Percentiles rank a stretch among this genome's conserved stretches.
Evolutionary conservation across 2,329 filamentous ascomycete genomes (phyloP).

Genomic region (Septoria linicola): DNA sequence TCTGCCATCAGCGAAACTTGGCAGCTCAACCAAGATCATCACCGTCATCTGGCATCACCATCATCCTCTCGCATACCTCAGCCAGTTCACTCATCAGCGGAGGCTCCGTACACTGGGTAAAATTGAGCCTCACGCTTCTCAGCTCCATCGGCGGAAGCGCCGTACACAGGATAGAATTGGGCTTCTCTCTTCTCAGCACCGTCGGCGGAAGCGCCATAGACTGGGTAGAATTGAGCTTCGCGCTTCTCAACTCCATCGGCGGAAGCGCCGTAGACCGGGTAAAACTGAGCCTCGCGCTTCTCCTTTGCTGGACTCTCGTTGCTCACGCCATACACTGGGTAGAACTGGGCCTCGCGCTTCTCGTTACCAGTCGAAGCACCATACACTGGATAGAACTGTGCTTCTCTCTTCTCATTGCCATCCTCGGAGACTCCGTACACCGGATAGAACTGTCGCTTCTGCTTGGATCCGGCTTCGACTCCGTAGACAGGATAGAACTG

Average conservation of each 20-base stretch:
- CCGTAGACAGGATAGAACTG: constrained; percentile 4
- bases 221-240: background rate
- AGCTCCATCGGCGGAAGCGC: background rate
- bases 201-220: background rate
- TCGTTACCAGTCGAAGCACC: background rate
- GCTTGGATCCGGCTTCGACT: background rate
- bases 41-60: too few species aligned
- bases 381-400: background rate
- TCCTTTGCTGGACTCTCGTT: background rate
- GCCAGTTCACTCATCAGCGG: too few species aligned
- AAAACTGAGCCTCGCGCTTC: constrained; percentile 4
- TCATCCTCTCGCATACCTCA: too few species aligned
- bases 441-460: constrained; percentile 1
- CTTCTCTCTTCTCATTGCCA: background rate
- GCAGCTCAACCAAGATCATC: too few species aligned
- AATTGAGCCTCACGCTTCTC: constrained; percentile 7
- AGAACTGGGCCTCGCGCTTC: constrained; percentile 5
- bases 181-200: background rate
- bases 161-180: background rate
- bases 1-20: too few species aligned
- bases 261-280: background rate
- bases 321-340: background rate
- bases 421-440: background rate
- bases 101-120: background rate
- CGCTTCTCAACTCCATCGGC: background rate